phyloP scores from a whole-genome alignment of 257 asterid genomes.

The Gynochthodes officinalis region DNA sequence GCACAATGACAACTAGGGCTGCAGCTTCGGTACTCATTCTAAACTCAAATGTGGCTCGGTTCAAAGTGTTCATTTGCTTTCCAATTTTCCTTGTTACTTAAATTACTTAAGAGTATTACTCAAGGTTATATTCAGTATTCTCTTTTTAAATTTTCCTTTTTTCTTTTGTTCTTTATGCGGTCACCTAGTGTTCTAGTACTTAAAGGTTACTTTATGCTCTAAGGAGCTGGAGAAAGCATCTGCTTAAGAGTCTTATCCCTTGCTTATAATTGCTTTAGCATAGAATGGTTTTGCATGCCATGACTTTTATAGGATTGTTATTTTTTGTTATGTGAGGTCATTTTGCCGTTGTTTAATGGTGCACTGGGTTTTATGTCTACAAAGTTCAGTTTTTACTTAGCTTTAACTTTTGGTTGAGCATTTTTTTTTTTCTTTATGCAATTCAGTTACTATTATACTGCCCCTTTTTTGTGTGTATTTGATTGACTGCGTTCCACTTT shows the following conservation, averaged over 20 bases:
- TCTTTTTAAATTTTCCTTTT: not conserved
- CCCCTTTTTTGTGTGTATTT: not conserved
- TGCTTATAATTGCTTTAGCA: not conserved
- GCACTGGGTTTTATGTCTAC: not conserved
- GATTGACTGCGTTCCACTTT: not conserved
- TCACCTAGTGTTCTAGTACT: not conserved
- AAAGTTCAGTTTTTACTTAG: not conserved
- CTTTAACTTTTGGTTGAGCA: no score
- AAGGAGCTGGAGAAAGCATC: not conserved
- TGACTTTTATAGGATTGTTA: not conserved
- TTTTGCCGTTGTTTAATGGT: not conserved
- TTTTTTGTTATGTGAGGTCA: not conserved
- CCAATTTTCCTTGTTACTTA: not conserved
- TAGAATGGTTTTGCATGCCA: not conserved
- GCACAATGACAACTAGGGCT: conserved; percentile 96
- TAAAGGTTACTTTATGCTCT: not conserved
- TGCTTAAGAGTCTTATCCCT: not conserved
- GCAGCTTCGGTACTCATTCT: conserved; percentile 81
- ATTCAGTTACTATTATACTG: not conserved
- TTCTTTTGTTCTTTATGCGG: not conserved
- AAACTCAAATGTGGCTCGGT: not conserved
- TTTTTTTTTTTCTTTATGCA: no score
- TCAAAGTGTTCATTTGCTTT: not conserved
- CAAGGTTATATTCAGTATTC: not conserved
- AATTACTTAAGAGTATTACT: not conserved